phyloP scores from a whole-genome alignment of 2,329 filamentous ascomycete genomes.

The Phoma sp. region DNA sequence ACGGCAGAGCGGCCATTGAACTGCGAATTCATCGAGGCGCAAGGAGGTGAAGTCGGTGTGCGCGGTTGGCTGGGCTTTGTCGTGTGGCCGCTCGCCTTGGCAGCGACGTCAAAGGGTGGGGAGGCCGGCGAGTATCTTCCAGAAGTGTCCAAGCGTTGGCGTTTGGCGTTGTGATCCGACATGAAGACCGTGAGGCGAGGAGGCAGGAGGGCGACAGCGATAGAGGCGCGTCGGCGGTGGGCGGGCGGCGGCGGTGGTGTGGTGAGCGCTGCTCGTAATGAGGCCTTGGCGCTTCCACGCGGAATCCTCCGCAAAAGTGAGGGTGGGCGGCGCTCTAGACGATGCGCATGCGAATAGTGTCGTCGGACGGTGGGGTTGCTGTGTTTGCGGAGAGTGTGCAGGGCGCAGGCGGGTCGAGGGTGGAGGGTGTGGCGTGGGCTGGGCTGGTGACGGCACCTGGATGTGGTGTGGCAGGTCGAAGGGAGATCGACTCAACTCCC shows the following conservation, averaged over 20 bases:
- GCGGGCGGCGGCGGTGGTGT: slow-evolving; percentile 26
- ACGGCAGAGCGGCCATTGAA: slow-evolving; percentile 45
- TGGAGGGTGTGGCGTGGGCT: slow-evolving; percentile 9
- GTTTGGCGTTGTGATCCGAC: slow-evolving; percentile 48
- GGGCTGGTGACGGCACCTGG: slow-evolving; percentile 18
- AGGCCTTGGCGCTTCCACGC: slow-evolving; percentile 39
- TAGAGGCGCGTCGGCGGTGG: slow-evolving; percentile 18
- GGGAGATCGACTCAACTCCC: neutral
- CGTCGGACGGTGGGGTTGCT: slow-evolving; percentile 13
- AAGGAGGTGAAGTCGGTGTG: slow-evolving; percentile 57
- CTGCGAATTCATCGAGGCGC: slow-evolving; percentile 55
- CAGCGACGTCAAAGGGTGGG: slow-evolving; percentile 50
- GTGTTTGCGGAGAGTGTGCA: slow-evolving; percentile 7
- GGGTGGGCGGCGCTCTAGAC: slow-evolving; percentile 31
- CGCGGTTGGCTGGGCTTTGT: slow-evolving; percentile 54
- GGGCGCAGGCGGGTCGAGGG: slow-evolving; percentile 6
- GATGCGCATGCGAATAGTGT: slow-evolving; percentile 39
- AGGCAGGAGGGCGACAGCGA: slow-evolving; percentile 16
- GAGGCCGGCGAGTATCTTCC: slow-evolving; percentile 55
- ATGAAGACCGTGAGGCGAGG: slow-evolving; percentile 31
- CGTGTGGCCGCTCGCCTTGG: slow-evolving; percentile 45
- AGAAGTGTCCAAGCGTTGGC: slow-evolving; percentile 48
- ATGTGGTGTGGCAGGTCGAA: slow-evolving; percentile 16
- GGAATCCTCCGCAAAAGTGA: slow-evolving; percentile 39
- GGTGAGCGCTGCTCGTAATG: slow-evolving; percentile 29